Percentiles rank a stretch among this genome's conserved stretches.
These are phyloP conservation scores for Magnaporthiopsis incrustans DNA, from an alignment of 2,329 filamentous ascomycete species.

Conservation along the genomic window DNA sequence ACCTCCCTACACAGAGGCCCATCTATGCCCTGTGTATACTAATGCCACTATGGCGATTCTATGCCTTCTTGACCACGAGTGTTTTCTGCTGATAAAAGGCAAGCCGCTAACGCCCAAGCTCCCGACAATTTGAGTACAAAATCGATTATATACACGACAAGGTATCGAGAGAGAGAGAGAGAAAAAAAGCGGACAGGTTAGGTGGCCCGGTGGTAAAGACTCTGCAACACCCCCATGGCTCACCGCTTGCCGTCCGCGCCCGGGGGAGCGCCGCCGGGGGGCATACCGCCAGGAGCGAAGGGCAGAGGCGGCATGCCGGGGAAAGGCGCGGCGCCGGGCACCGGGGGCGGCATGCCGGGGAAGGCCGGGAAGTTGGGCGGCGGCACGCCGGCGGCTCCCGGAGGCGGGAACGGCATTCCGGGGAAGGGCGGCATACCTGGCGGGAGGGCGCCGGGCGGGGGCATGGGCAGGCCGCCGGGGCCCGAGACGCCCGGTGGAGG, in stretches of 20 bases:
- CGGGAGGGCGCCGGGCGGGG: slow-evolving; percentile 28
- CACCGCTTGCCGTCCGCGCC: slow-evolving; percentile 23
- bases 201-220: too few relatives aligned
- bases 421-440: slow-evolving; percentile 38
- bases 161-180: neutral
- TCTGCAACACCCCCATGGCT: neutral
- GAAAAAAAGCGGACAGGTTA: neutral
- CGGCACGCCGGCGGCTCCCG: slow-evolving; percentile 23
- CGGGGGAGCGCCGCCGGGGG: slow-evolving; percentile 16
- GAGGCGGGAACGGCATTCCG: slow-evolving; percentile 25
- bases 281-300: slow-evolving; percentile 27
- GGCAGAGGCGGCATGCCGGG: slow-evolving; percentile 27
- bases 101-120: neutral
- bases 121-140: neutral
- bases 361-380: slow-evolving; percentile 27
- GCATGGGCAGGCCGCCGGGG: slow-evolving; percentile 38
- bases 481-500: slow-evolving; percentile 23
- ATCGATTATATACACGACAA: neutral
- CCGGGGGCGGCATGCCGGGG: slow-evolving; percentile 32
- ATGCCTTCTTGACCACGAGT: neutral
- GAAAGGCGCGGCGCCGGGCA: slow-evolving; percentile 23
- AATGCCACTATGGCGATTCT: neutral
- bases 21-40: neutral
- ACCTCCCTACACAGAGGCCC: neutral
- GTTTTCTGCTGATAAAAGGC: neutral